A percentile compares a stretch with the other conserved stretches of the same genome.
phyloP scores from a whole-genome alignment of 2,329 filamentous ascomycete genomes.

The Chaetomium strumarium region DNA sequence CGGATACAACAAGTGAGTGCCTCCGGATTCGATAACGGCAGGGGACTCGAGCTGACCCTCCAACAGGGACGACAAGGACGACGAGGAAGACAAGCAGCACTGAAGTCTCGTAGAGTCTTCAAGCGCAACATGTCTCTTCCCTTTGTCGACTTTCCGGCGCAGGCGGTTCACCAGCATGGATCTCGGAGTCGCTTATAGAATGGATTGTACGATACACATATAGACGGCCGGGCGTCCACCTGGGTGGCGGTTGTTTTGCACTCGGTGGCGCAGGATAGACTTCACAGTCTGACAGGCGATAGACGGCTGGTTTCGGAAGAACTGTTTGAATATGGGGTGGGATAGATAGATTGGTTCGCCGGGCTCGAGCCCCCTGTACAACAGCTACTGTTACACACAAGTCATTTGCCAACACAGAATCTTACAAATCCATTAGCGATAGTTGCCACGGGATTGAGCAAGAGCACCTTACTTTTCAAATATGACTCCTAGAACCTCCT shows the following conservation, averaged over 20 bases:
- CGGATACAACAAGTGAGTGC: conserved; percentile 23
- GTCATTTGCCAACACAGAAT: conserved; percentile 43
- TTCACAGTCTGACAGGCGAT: background rate
- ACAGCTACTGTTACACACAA: conserved; percentile 10
- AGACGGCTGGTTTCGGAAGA: background rate
- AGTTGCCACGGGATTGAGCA: background rate
- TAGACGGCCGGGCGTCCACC: background rate
- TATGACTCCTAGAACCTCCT: conserved; percentile 92
- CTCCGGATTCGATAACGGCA: background rate
- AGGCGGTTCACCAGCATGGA: background rate
- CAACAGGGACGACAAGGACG: conserved; percentile 33
- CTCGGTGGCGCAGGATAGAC: background rate
- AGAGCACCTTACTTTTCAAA: conserved; percentile 76
- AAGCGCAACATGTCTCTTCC: background rate
- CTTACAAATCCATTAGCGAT: conserved; percentile 25
- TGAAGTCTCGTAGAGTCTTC: background rate
- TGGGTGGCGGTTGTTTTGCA: background rate
- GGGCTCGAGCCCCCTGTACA: conserved; percentile 9
- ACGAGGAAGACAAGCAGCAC: conserved; percentile 29
- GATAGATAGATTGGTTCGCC: background rate
- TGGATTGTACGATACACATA: background rate
- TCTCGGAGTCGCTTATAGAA: background rate
- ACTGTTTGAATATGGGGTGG: background rate
- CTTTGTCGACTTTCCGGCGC: background rate
- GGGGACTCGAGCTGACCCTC: conserved; percentile 12